phyloP scores from a whole-genome alignment of 345 rosid genomes.

The Acer saccharum region DNA sequence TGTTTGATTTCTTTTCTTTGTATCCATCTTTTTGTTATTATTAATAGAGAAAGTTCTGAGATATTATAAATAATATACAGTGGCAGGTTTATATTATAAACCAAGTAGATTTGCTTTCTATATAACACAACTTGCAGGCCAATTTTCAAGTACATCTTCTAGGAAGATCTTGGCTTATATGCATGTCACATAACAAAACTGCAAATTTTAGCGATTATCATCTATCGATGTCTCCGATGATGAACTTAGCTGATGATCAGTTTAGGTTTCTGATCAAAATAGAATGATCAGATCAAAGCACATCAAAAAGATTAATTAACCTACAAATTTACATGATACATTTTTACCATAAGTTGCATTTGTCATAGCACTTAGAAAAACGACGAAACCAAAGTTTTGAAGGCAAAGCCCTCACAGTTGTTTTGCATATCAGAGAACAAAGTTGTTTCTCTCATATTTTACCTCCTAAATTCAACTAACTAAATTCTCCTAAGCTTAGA shows the following conservation, averaged over 20 bases:
- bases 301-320: slow-evolving; percentile 17
- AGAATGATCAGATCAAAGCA: slow-evolving; percentile 6
- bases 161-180: not conserved
- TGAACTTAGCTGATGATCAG: not conserved
- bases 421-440: slow-evolving; percentile 16
- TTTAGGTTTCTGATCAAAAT: not conserved
- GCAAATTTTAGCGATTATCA: not conserved
- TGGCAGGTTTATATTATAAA: not conserved
- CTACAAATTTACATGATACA: slow-evolving; percentile 46
- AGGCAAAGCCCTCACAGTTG: slow-evolving; percentile 15
- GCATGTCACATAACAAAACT: not conserved
- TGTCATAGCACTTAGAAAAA: slow-evolving; percentile 27
- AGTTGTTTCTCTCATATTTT: not conserved
- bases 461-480: slow-evolving; percentile 7
- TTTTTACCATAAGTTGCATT: slow-evolving; percentile 30
- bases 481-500: slow-evolving; percentile 21
- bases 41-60: not conserved
- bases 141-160: not conserved
- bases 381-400: slow-evolving; percentile 19
- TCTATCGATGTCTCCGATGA: not conserved
- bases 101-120: not conserved
- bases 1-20: slow-evolving; percentile 13
- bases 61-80: not conserved
- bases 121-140: not conserved
- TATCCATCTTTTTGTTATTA: slow-evolving; percentile 10